Base-by-base conservation (phyloP, 2,329 filamentous ascomycete species). In the Microdochium bolleyi region DNA sequence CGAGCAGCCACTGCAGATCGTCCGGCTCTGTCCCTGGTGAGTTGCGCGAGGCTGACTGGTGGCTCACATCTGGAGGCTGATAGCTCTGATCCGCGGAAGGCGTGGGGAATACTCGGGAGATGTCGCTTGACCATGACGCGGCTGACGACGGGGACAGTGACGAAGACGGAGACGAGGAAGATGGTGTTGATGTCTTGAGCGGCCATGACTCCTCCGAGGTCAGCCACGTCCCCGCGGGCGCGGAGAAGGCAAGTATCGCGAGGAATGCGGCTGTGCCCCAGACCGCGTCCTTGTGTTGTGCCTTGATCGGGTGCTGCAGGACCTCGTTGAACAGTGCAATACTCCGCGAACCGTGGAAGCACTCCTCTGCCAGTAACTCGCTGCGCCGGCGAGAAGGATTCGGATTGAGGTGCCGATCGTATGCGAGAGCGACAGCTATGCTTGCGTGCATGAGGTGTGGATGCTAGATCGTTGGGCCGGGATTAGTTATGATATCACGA, bases 401-500 rank as follows among this genome's bases (percentile, higher is more conserved):
- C 1, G 66, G 55, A 50, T 67, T 19, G 16, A 46, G 41, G 19
- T 46, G 57, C 44, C 70, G 68, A 34, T 71, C 69, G 49, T 76
- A 74, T 22, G 68, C 61, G 13, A 71, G 55, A 0, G 73, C 68
- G 30, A 75, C 68, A 0, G 71, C 72, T 4, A 77, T 56, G 8
- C 67, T 70, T 27, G 73, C 72, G 51, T 77, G 74, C 73, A 76
- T 75, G 19, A 77, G 56, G 41, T 62, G 73, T 2, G 74, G 73
- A 50, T 74, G 53, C 73, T 66, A 48, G 41, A 55, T 51, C 8
- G 41, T 22, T 21, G 41, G 34, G n/a, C 21, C 5, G 41, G 10
- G 5, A 8, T 16, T 46, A 16, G 19, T 16, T 7, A 46, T 3
- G n/a, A 46, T 21, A 5, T 19, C 7, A 41, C 16, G 14, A 16